Percentiles rank a stretch among this genome's conserved stretches.
Conservation (phyloP, 2,329 filamentous ascomycete species). For the Annulohypoxylon truncatum region DNA sequence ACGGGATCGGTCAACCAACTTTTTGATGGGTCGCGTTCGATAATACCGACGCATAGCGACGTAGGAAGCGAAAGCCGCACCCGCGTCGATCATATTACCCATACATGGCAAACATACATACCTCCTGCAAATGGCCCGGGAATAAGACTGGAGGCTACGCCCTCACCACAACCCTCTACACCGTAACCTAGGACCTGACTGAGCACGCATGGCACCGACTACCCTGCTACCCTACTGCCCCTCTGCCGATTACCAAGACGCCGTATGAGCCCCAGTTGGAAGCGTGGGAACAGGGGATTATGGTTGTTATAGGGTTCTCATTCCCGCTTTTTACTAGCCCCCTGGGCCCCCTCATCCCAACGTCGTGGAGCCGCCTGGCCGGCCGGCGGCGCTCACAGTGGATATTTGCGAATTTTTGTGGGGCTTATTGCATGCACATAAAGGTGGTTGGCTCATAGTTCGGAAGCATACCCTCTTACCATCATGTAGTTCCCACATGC, state of each 20-base stretch:
- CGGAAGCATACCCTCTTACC: background rate
- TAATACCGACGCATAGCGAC: slow-evolving; percentile 35
- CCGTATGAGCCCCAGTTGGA: background rate
- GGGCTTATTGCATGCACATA: background rate
- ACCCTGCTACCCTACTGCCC: background rate
- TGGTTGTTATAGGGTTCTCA: background rate
- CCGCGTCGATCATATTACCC: slow-evolving; percentile 29
- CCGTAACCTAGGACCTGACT: background rate
- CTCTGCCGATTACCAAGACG: background rate
- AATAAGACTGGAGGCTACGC: slow-evolving; percentile 5
- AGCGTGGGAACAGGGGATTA: background rate
- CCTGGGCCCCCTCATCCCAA: background rate
- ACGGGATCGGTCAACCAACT: slow-evolving; percentile 20
- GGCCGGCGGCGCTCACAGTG: slow-evolving; percentile 9
- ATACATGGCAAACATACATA: slow-evolving; percentile 17
- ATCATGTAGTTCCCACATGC: slow-evolving; percentile 1
- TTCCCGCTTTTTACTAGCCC: slow-evolving; percentile 16
- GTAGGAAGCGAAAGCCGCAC: slow-evolving; percentile 27
- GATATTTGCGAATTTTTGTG: background rate
- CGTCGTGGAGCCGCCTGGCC: slow-evolving; percentile 17
- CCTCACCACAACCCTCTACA: slow-evolving; percentile 1
- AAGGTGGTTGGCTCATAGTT: slow-evolving; percentile 10
- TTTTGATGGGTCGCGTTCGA: slow-evolving; percentile 27
- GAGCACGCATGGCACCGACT: background rate
- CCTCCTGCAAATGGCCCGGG: slow-evolving; percentile 12